Percentiles rank a stretch among this genome's conserved stretches.
Conservation (phyloP, 192 early-diverging fungal genomes). For the Rhizoclosmatium globosum region DNA sequence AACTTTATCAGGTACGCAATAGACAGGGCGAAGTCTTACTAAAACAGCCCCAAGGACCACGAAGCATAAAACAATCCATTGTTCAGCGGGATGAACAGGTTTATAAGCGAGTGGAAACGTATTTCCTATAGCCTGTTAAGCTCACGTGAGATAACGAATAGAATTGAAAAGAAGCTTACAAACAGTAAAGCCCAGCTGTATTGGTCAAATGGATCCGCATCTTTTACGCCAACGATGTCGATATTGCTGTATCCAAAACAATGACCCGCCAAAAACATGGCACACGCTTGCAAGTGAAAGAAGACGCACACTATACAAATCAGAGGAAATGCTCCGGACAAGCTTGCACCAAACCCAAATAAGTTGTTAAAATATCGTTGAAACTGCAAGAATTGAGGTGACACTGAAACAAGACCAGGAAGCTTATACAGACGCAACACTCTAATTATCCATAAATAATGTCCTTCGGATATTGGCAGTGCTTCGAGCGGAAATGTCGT, state of each 20-base stretch:
- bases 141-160: not conserved
- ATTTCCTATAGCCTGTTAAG: not conserved
- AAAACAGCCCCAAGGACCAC: conserved; percentile 19
- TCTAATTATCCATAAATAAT: conserved; percentile 7
- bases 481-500: conserved; percentile 14
- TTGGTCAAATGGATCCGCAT: conserved; percentile 24
- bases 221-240: not conserved
- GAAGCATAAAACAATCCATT: conserved; percentile 1
- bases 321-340: not conserved
- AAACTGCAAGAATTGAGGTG: not conserved
- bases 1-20: not conserved
- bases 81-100: not conserved
- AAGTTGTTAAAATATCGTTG: not conserved
- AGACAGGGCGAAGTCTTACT: not conserved
- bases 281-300: conserved; percentile 13
- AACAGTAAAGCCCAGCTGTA: conserved; percentile 46
- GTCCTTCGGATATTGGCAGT: not conserved
- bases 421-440: not conserved
- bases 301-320: conserved; percentile 7
- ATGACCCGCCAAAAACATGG: not conserved
- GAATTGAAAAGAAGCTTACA: conserved; percentile 1
- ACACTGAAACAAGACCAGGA: not conserved
- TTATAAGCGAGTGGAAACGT: not conserved
- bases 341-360: not conserved
- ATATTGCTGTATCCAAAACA: not conserved